These are phyloP conservation scores for Aspergillus japonicus DNA, from an alignment of 2,329 filamentous ascomycete genomes.

Conservation along the genomic window DNA sequence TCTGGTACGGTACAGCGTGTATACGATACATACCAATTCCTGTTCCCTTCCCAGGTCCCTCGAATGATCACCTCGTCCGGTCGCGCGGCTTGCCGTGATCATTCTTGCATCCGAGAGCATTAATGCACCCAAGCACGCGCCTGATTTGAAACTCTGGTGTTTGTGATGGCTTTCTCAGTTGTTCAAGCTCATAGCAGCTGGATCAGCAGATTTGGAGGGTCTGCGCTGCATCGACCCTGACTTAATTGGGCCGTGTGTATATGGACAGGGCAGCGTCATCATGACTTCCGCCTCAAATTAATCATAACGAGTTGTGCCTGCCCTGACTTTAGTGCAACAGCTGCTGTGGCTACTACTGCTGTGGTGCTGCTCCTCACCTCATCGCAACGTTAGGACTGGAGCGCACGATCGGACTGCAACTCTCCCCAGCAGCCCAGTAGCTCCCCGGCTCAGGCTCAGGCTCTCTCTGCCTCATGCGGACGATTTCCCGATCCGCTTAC, in stretches of 20 bases:
- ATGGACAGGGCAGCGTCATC: conserved; percentile 1
- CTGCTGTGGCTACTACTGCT: background rate
- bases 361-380: background rate
- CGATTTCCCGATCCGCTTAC: background rate
- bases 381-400: background rate
- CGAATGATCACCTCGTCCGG: conserved; percentile 19
- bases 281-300: conserved; percentile 5
- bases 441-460: too few relatives aligned
- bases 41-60: background rate
- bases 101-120: conserved; percentile 19
- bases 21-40: background rate
- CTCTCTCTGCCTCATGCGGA: background rate
- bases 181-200: background rate
- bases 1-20: conserved; percentile 4
- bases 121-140: background rate
- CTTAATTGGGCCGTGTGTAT: too few relatives aligned
- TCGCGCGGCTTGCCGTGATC: conserved; percentile 17
- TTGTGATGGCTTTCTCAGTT: background rate
- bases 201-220: background rate
- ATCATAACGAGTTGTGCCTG: background rate
- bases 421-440: background rate
- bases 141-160: background rate
- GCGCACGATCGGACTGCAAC: background rate
- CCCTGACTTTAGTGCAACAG: background rate
- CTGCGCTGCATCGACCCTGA: too few relatives aligned